phyloP scores from a whole-genome alignment of 257 asterid species.

The Cruciata laevipes region DNA sequence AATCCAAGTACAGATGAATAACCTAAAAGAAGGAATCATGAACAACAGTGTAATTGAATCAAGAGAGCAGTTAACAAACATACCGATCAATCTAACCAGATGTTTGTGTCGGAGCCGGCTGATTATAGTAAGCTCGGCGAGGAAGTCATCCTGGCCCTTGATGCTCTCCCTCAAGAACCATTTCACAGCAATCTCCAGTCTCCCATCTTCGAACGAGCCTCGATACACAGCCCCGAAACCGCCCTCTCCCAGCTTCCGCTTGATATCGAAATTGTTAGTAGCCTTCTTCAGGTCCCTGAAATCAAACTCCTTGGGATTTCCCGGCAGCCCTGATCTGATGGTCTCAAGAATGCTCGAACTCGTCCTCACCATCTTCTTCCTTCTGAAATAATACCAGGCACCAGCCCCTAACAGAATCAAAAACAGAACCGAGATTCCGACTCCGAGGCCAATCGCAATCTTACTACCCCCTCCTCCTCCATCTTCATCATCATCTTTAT shows the following conservation, averaged over 20 bases:
- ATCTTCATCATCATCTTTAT: slow-evolving; percentile 15
- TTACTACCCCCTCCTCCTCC: background rate
- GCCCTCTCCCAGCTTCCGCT: slow-evolving; percentile 74
- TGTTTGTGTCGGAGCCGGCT: slow-evolving; percentile 84
- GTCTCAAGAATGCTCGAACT: slow-evolving; percentile 51
- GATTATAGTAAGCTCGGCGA: slow-evolving; percentile 86
- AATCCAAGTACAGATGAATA: background rate
- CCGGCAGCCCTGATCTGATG: slow-evolving; percentile 56
- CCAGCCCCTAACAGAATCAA: slow-evolving; percentile 33
- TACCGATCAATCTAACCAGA: slow-evolving; percentile 82
- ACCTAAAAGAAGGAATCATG: background rate
- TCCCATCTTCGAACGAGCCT: slow-evolving; percentile 52
- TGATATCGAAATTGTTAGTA: slow-evolving; percentile 58
- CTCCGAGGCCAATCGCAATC: slow-evolving; percentile 39
- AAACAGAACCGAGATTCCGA: slow-evolving; percentile 39
- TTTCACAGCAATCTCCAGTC: slow-evolving; percentile 73
- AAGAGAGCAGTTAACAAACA: background rate
- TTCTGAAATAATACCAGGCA: slow-evolving; percentile 26
- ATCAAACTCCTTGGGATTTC: slow-evolving; percentile 65
- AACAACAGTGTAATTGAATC: background rate
- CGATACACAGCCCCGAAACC: slow-evolving; percentile 78
- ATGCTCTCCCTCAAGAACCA: slow-evolving; percentile 67
- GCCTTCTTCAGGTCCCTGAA: slow-evolving; percentile 73
- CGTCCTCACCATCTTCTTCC: slow-evolving; percentile 24
- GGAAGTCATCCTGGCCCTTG: slow-evolving; percentile 77